Base-by-base conservation (phyloP, 2,329 filamentous ascomycete genomes). In the Paraconiothyrium brasiliense region DNA sequence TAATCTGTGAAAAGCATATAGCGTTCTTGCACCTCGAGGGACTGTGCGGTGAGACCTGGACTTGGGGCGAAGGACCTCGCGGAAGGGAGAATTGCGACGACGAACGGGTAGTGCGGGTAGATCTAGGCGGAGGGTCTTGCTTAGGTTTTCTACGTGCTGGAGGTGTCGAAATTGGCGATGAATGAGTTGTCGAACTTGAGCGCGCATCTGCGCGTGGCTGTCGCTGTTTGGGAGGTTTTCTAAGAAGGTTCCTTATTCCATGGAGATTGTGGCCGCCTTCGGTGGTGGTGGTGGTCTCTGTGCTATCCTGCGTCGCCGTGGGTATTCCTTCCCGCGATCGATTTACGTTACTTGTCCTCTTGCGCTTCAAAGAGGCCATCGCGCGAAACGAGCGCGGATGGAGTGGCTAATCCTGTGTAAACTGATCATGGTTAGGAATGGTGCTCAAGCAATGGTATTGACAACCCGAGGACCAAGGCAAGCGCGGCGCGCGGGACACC, bases 1-100 rank as follows among this genome's bases (percentile, higher is more conserved):
- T 39, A 13, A 44, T 6, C 44, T 57, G 52, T 3, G 55, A 58
- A 10, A 47, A 24, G 7, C 27, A 47, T 6, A n/a, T 30, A 66
- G 67, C 75, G 2, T 70, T 61, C 34, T 67, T 43, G 5, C 59
- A 67, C 14, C 72, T 66, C 44, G 71, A 70, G 62, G 66, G 66
- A 43, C 41, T 56, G 41, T 57, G 47, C 59, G 58, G 66, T 3
- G 41, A 49, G n/a, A 75, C 62, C 11, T 63, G 62, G 37, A 76
- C 64, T 10, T 52, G 41, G 16, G 67, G 63, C 1, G 67, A 67
- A 11, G 50, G 50, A 10, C 30, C 43, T 16, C 39, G 14, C 16
- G 39, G 13, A 3, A n/a, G 16, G 14, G n/a, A 6, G n/a, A 16
- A n/a, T 14, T n/a, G 43, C 54, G 32, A 5, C 14, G 46, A 48